Conservation (phyloP, 2,329 filamentous ascomycete genomes). For the Aspergillus puulaauensis region DNA sequence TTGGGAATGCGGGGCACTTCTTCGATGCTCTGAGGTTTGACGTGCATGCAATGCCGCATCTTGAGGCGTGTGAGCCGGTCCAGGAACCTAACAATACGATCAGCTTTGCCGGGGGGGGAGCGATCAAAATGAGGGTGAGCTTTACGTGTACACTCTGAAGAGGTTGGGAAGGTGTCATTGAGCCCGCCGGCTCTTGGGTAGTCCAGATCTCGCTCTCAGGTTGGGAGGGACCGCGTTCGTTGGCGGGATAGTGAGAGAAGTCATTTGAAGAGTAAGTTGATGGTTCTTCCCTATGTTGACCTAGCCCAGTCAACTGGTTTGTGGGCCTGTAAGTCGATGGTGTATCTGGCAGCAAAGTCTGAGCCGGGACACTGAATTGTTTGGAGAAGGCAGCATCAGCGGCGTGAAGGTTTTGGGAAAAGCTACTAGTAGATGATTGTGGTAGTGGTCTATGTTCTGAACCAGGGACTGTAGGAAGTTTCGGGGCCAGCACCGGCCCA, state of each 20-base stretch:
- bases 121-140: background rate
- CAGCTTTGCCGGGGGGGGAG: background rate
- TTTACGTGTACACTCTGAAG: background rate
- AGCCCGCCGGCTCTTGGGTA: background rate
- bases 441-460: conserved; percentile 13
- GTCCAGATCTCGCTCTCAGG: background rate
- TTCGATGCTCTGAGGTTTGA: conserved; percentile 2
- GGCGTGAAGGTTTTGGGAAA: background rate
- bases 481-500: conserved; percentile 36
- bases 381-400: conserved; percentile 14
- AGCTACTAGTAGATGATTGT: conserved; percentile 2
- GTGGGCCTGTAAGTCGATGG: background rate
- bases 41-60: background rate
- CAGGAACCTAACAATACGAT: background rate
- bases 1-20: conserved; percentile 2
- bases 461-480: conserved; percentile 19
- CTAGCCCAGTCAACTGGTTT: background rate
- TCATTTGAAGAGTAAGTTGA: background rate
- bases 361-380: conserved; percentile 16
- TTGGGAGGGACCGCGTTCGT: background rate
- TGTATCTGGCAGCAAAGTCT: conserved; percentile 8
- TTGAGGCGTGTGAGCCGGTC: background rate
- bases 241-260: background rate
- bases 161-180: background rate
- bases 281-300: background rate